Conservation (phyloP, 1,139 yeast genomes). For the Yamadazyma triangularis region DNA sequence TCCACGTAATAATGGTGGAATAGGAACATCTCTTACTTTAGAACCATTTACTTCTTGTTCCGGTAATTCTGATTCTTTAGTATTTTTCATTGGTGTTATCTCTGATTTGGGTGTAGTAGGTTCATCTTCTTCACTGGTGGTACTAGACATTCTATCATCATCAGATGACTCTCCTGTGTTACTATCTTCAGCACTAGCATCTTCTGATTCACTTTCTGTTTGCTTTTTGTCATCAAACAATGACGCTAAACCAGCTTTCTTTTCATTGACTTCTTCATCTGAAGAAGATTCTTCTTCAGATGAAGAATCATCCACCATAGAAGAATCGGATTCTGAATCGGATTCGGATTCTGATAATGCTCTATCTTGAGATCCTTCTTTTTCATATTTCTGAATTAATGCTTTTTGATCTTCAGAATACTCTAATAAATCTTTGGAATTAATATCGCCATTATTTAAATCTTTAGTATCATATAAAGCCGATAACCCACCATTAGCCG, state of each 20-base stretch:
- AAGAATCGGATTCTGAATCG: conserved; percentile 12
- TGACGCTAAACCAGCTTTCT: conserved; percentile 18
- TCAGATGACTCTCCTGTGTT: conserved; percentile 15
- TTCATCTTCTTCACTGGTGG: conserved; percentile 26
- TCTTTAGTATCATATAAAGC: conserved; percentile 23
- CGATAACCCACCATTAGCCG: conserved; percentile 26
- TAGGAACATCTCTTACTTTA: conserved; percentile 64
- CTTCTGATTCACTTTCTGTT: conserved; percentile 14
- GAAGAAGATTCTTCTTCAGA: background rate
- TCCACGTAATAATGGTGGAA: conserved; percentile 71
- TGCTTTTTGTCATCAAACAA: conserved; percentile 15
- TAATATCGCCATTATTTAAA: conserved; percentile 4
- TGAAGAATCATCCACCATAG: conserved; percentile 5
- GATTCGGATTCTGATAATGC: conserved; percentile 9
- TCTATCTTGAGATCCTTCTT: conserved; percentile 10
- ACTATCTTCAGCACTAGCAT: conserved; percentile 13
- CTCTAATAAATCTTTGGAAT: conserved; percentile 11
- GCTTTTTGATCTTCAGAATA: conserved; percentile 34
- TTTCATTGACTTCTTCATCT: conserved; percentile 4
- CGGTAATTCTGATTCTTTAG: conserved; percentile 15
- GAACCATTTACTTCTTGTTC: conserved; percentile 41
- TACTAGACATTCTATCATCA: conserved; percentile 14
- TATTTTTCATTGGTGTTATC: conserved; percentile 8
- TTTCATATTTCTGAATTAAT: conserved; percentile 22
- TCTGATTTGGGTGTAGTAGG: conserved; percentile 25